Percentiles rank a stretch among this genome's conserved stretches.
Conservation (phyloP, 2,329 filamentous ascomycete genomes). For the Beauveria caledonica region DNA sequence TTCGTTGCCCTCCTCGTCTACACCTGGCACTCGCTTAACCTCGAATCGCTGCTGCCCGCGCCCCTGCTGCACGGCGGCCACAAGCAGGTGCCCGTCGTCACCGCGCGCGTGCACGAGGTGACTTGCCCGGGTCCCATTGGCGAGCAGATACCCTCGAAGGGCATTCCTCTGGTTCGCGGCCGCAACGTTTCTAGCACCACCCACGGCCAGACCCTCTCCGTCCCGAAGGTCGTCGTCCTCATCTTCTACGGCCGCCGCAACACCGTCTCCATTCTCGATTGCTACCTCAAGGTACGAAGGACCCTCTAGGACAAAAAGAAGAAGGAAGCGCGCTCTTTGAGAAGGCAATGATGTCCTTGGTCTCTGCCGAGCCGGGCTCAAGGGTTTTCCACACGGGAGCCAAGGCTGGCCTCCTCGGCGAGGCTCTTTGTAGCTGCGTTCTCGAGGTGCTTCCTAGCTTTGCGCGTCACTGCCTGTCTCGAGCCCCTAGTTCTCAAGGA, state of each 20-base stretch:
- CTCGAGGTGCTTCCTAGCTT: neutral
- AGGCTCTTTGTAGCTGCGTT: neutral
- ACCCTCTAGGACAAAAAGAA: neutral
- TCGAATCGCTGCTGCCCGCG: constrained; percentile 9
- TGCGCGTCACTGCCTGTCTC: neutral
- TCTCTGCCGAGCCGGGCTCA: neutral
- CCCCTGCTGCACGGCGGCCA: constrained; percentile 2
- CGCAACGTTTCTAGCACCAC: constrained; percentile 6
- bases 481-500: neutral
- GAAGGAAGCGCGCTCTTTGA: neutral
- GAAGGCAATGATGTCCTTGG: neutral
- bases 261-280: constrained; percentile 38
- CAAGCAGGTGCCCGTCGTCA: neutral
- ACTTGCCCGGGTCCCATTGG: constrained; percentile 6
- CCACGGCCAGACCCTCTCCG: constrained; percentile 9
- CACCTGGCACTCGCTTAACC: constrained; percentile 9
- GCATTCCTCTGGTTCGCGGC: constrained; percentile 8
- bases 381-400: neutral
- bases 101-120: constrained; percentile 6
- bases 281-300: constrained; percentile 32
- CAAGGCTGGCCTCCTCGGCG: neutral
- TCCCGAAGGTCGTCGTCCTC: constrained; percentile 32
- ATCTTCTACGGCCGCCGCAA: constrained; percentile 38
- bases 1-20: constrained; percentile 5
- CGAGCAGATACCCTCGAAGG: neutral